Base-by-base conservation (phyloP, 768 basidiomycete species). In the Sporobolomyces roseus region DNA sequence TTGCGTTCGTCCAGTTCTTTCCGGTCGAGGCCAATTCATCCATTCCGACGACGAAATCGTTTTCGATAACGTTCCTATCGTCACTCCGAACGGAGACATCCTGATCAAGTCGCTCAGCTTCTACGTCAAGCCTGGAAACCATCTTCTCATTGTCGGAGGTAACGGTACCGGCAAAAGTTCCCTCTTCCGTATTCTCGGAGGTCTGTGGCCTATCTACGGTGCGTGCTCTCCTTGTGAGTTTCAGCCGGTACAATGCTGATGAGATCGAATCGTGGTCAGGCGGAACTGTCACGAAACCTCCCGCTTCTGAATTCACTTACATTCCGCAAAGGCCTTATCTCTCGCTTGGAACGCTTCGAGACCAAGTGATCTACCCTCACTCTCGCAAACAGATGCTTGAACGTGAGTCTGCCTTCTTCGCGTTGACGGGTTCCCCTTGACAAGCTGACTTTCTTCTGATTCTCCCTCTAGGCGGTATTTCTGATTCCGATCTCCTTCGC, bases 281-380 rank as follows among this genome's bases (percentile, higher is more conserved):
- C 13, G 94, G 94, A 6, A 82, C 85, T 35, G 92, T 99, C 21
- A 85, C 87, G 73, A 96, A 97, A 78, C 94, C 94, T 0, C 84
- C 88, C 10, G 87, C 91, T 7, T 84, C 85, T 7, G 85, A 93
- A 65, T 98, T 99, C 77, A 91, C 93, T 49, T 83, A 97, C 66
- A 94, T 99, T 66, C 94, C 94, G 27, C 94, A 99, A 78, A 83
- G 94, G 41, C 94, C 94, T 3, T 98, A 97, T 78, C 83, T 97
- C n/a, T 90, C 88, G 1, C 82, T 90, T 25, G 94, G 94, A 8
- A 98, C 92, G 0, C 84, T 99, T 3, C 86, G 94, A 19, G 94
- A 99, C 77, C 94, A 99, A 78, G 85, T 99, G 73, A 96, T 91
- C 56, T 99, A 99, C 78, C 94, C 94, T 8, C 89, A 97, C 78